These are phyloP conservation scores for Dichomitus squalens DNA, from an alignment of 1,284 basidiomycete species.

Conservation along the genomic window DNA sequence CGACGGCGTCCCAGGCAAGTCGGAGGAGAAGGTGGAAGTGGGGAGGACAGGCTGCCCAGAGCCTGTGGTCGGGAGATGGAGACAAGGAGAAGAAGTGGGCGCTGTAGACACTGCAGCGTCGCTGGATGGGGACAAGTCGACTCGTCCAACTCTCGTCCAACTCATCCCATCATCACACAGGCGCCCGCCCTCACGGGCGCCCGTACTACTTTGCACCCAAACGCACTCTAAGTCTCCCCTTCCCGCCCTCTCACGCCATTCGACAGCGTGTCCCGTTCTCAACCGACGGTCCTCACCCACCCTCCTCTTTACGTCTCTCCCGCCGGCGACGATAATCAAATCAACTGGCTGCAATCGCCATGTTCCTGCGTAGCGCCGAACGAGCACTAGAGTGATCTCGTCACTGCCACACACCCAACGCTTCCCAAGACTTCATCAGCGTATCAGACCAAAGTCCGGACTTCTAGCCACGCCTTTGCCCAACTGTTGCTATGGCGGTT, in stretches of 20 bases:
- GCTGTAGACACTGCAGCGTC: slow-evolving; percentile 4
- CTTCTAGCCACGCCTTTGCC: not conserved
- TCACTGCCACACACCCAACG: not conserved
- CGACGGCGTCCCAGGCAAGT: not conserved
- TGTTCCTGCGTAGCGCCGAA: not conserved
- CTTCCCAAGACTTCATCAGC: not conserved
- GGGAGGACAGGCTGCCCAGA: slow-evolving; percentile 19
- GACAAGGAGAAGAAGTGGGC: slow-evolving; percentile 4
- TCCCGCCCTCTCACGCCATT: not conserved
- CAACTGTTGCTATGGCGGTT: slow-evolving; percentile 6
- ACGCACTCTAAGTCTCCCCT: not conserved
- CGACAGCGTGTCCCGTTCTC: not conserved
- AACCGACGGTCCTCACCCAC: too few species aligned
- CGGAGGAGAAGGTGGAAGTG: not conserved
- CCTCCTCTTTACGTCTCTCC: too few species aligned
- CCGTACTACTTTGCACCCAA: slow-evolving; percentile 7
- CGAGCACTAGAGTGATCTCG: not conserved
- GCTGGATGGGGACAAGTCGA: slow-evolving; percentile 7
- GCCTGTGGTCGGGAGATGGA: slow-evolving; percentile 9
- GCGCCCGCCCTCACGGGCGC: not conserved
- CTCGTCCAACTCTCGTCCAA: not conserved
- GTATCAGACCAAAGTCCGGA: not conserved
- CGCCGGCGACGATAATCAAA: too few species aligned
- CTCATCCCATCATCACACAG: slow-evolving; percentile 9
- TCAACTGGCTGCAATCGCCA: not conserved